Evolutionary conservation across 495 filamentous ascomycete species (phyloP).

Genomic region (Xylaria longipes): DNA sequence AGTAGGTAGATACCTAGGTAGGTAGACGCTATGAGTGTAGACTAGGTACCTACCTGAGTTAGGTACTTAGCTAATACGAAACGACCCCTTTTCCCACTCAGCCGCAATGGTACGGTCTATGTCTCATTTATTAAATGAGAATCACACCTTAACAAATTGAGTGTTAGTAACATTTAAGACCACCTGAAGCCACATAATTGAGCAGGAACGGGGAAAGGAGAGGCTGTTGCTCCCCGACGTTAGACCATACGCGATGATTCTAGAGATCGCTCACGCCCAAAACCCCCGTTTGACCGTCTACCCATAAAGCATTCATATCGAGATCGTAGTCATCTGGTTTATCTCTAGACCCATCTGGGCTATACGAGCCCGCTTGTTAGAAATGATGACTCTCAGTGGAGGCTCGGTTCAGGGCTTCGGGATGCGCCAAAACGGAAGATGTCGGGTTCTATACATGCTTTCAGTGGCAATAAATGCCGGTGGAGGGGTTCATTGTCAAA

Average conservation of each 20-base stretch:
- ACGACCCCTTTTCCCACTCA: not conserved
- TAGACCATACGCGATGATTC: not conserved
- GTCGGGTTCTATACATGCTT: not conserved
- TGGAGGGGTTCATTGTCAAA: too few species aligned
- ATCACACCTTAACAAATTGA: not conserved
- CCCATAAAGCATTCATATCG: too few species aligned
- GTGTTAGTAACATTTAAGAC: not conserved
- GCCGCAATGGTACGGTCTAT: not conserved
- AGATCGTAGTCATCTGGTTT: too few species aligned
- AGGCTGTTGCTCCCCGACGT: not conserved
- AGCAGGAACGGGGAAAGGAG: not conserved
- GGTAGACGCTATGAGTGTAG: not conserved
- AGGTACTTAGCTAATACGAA: not conserved
- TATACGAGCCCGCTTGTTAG: not conserved
- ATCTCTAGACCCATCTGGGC: not conserved
- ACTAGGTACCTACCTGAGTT: not conserved
- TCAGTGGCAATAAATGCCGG: not conserved
- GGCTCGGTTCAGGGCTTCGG: not conserved
- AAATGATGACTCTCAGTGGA: not conserved
- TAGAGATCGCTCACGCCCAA: not conserved
- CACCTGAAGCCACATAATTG: not conserved
- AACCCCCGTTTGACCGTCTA: too few species aligned
- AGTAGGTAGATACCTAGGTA: too few species aligned
- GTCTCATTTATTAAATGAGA: not conserved
- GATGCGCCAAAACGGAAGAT: not conserved